phyloP scores from a whole-genome alignment of 2,329 filamentous ascomycete genomes.

The Monilinia vaccinii-corymbosi region DNA sequence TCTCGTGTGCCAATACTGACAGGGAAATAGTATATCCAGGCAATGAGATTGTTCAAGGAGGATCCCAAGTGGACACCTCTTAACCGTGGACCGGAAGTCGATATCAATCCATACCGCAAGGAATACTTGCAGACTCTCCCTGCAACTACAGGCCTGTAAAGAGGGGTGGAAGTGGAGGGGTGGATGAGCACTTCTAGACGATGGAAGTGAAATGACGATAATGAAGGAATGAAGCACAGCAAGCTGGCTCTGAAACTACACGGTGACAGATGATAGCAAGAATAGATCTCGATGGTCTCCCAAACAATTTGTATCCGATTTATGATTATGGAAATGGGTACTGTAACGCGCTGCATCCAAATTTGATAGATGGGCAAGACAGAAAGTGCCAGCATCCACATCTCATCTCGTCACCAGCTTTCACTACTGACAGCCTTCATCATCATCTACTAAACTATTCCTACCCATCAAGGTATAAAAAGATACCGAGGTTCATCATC shows the following conservation, averaged over 20 bases:
- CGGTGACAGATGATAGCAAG: neutral
- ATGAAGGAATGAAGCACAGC: neutral
- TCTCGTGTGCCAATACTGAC: neutral
- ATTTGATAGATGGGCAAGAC: neutral
- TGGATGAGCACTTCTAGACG: neutral
- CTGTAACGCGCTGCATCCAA: neutral
- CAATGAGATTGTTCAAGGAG: conserved; percentile 95
- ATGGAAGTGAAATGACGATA: neutral
- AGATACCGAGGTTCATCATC: neutral
- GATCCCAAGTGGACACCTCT: conserved; percentile 97
- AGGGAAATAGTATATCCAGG: conserved; percentile 69
- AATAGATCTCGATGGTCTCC: neutral
- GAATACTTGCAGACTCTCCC: conserved; percentile 51
- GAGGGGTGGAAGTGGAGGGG: neutral
- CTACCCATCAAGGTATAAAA: neutral
- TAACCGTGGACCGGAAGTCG: conserved; percentile 69
- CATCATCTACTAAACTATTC: neutral
- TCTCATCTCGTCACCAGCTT: neutral
- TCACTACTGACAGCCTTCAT: neutral
- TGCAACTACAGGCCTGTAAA: conserved; percentile 11
- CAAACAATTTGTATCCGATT: neutral
- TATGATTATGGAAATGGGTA: neutral
- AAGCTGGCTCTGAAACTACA: neutral
- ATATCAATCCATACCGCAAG: conserved; percentile 69
- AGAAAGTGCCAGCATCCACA: neutral